Conservation (phyloP, 495 filamentous ascomycete species). For the Talaromyces liani region DNA sequence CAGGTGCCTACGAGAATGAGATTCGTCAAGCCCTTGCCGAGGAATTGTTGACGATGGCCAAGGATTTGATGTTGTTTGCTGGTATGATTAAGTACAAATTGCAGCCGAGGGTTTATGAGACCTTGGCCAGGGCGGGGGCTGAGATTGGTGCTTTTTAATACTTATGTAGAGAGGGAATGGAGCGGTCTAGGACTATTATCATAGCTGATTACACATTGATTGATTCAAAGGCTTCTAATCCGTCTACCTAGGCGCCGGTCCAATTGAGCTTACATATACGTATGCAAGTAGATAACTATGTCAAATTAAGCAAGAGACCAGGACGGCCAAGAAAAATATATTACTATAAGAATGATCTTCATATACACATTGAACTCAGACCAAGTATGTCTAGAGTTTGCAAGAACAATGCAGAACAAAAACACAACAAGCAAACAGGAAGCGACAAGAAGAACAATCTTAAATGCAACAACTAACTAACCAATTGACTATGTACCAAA, state of each 20-base stretch:
- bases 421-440: background rate
- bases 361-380: background rate
- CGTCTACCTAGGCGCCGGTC: background rate
- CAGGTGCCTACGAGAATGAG: constrained; percentile 64
- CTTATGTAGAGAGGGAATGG: background rate
- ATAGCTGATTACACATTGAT: background rate
- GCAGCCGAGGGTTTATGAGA: constrained; percentile 68
- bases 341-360: background rate
- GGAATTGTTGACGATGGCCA: constrained; percentile 64
- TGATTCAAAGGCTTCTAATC: background rate
- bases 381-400: background rate
- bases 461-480: background rate
- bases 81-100: constrained; percentile 88
- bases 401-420: background rate
- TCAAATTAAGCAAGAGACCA: background rate
- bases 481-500: background rate
- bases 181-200: background rate
- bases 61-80: constrained; percentile 89
- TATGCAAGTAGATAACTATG: background rate
- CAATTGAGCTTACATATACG: background rate
- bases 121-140: constrained; percentile 65
- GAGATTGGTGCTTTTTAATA: constrained; percentile 54
- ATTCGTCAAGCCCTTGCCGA: constrained; percentile 62
- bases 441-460: background rate
- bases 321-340: background rate